Evolutionary conservation across 2,329 filamentous ascomycete genomes (phyloP).

Genomic region (Xylariales sp.): DNA sequence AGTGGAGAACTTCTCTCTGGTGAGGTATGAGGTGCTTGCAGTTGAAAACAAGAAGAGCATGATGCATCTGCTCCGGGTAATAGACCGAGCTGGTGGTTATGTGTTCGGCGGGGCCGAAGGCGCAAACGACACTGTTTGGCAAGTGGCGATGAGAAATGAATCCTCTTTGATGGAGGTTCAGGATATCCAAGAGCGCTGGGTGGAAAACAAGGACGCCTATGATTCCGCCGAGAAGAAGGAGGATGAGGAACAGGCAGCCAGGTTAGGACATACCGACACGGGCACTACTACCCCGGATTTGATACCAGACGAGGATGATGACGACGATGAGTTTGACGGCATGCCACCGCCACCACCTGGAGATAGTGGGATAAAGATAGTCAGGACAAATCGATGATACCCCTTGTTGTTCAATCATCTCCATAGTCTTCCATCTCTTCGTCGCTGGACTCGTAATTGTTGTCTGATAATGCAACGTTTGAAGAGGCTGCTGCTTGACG

Average conservation of each 20-base stretch:
- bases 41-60: slow-evolving; percentile 97
- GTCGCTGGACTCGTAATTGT: slow-evolving; percentile 41
- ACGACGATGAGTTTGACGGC: slow-evolving; percentile 43
- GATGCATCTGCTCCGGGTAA: slow-evolving; percentile 83
- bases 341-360: slow-evolving; percentile 40
- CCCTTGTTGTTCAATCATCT: slow-evolving; percentile 21
- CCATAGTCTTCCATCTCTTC: slow-evolving; percentile 23
- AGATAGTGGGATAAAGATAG: slow-evolving; percentile 67
- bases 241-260: slow-evolving; percentile 69
- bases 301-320: slow-evolving; percentile 26
- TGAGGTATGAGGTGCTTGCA: slow-evolving; percentile 87
- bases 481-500: slow-evolving; percentile 11
- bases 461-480: slow-evolving; percentile 40
- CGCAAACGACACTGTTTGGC: slow-evolving; percentile 95
- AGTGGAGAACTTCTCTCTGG: slow-evolving; percentile 84
- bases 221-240: slow-evolving; percentile 74
- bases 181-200: slow-evolving; percentile 94
- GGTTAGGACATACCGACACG: slow-evolving; percentile 28
- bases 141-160: slow-evolving; percentile 81
- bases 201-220: slow-evolving; percentile 84
- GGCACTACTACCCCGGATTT: slow-evolving; percentile 27
- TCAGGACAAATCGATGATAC: slow-evolving; percentile 57
- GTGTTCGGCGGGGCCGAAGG: slow-evolving; percentile 88
- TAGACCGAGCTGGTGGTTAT: slow-evolving; percentile 90
- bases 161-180: slow-evolving; percentile 72